Evolutionary conservation across 176 grass and related monocot species (phyloP), one percentile per base, ranked within the genome.

Genomic region (Ampelocalamus luodianensis): DNA sequence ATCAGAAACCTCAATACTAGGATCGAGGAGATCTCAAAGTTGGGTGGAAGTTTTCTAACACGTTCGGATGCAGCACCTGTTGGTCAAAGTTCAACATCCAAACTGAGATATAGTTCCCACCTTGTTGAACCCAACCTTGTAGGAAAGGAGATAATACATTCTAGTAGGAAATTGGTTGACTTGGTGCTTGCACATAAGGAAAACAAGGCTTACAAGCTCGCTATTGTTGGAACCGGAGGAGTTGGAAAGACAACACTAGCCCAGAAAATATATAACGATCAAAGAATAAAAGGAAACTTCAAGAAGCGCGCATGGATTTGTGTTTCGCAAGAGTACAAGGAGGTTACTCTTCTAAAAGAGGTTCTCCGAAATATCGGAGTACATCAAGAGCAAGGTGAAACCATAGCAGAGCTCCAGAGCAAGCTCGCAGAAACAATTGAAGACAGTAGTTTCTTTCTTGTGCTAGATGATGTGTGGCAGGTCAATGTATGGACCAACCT

Each of bases 61-160:
- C 32, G 32, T 13, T 55, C 14, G 4, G 1, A 34, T 34, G 32
- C 32, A 34, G 32, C 32, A 34, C 32, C 32, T 34, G 32, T 34
- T 34, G 32, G 32, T 34, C 32, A 34, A 34, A 34, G 32, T 34
- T 34, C 32, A 34, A 34, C 32, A 34, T 34, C 32, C 32, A 34
- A 34, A 34, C 32, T 34, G 32, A 34, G 32, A 70, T 48, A 50
- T 22, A 86, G 34, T 20, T 71, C 68, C 12, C 24, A 51, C 13
- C 51, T 86, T 27, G n/a, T 87, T 4, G 70, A 88, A 13, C 49
- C 79, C 24, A 79, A 88, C 65, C 53, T 82, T 77, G 70, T 88
- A 38, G 85, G 85, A 22, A 68, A 68, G 16, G 78, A 82, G 27
- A 87, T 87, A 16, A 36, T 37, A 61, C 4, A 65, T 18, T 20